Evolutionary conservation across 2,329 filamentous ascomycete species (phyloP), one percentile per base, ranked within the genome.

Genomic region (Ceratocystis colombiana): DNA sequence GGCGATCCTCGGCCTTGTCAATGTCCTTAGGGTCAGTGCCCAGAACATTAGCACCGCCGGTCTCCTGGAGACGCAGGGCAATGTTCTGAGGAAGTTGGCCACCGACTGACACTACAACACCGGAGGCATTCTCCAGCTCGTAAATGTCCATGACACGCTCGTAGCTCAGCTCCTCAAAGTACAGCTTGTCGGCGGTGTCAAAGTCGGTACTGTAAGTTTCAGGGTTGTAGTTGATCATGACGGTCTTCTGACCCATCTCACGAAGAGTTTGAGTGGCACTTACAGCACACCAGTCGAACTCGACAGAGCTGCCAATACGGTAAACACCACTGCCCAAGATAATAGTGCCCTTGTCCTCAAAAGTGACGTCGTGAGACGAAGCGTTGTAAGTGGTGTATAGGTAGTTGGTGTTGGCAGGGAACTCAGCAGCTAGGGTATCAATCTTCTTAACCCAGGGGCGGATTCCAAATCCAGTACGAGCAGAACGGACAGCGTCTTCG

Each of bases 101-200:
- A 73, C 94, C 94, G 10, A 97, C 91, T 68, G 91, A 96, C 6
- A 97, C 93, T 3, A 97, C 92, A 30, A 97, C 90, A 71, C 92
- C 93, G 65, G 81, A 85, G 5, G 92, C 87, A 67, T 80, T 80
- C 77, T 97, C 94, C 17, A 97, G 83, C 76, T 97, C 94, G 75
- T 96, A 96, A 70, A 97, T 97, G 76, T 99, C 94, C 90, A 97
- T 96, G 8, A 97, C 93, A 74, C 93, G 88, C 79, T 97, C 94
- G 75, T 96, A 97, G 76, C 88, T 94, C 65, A 97, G 78, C 77
- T 99, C 94, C 72, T 97, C 94, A 70, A 99, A 99, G 78, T 97
- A 99, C 4, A 99, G 84, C 72, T 86, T 90, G 72, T 97, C 93
- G 7, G 91, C 90, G 8, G 84, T 85, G 71, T 99, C 94, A 74